Conservation (phyloP, 495 filamentous ascomycete species). For the Annulohypoxylon stygium region DNA sequence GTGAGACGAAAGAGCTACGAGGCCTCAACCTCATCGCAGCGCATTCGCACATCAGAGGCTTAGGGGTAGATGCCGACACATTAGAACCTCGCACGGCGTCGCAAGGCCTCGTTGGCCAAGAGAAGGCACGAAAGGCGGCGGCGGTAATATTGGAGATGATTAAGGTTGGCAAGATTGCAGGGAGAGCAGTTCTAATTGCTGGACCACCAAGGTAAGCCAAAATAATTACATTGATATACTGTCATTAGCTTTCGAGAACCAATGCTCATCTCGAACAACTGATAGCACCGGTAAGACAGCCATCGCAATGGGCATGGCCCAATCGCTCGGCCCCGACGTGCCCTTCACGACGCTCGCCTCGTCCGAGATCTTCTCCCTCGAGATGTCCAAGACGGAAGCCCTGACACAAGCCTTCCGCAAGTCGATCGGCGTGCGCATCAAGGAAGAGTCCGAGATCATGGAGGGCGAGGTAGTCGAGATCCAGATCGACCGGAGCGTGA, state of each 20-base stretch:
- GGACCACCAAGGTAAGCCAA: constrained; percentile 90
- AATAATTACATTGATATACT: no score
- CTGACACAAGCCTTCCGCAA: constrained; percentile 97
- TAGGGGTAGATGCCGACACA: constrained; percentile 93
- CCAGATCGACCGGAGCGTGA: constrained; percentile 97
- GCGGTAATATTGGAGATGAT: constrained; percentile 98
- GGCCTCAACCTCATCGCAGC: constrained; percentile 97
- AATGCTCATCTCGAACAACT: no score
- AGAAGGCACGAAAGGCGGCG: constrained; percentile 95
- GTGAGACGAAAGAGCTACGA: constrained; percentile 93
- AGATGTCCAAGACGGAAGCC: constrained; percentile 99
- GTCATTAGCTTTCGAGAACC: no score
- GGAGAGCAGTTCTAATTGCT: constrained; percentile 93
- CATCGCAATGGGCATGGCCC: constrained; percentile 98
- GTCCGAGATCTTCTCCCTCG: constrained; percentile 96
- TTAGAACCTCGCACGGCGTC: constrained; percentile 87
- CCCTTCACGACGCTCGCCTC: constrained; percentile 96
- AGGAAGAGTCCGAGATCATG: constrained; percentile 98
- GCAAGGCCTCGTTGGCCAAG: constrained; percentile 96
- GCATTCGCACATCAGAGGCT: constrained; percentile 96
- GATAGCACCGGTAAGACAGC: constrained; percentile 98
- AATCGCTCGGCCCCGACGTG: constrained; percentile 91
- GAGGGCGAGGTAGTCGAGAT: constrained; percentile 99
- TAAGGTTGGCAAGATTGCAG: constrained; percentile 97
- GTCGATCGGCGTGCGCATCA: constrained; percentile 95